Conservation (phyloP, 2,329 filamentous ascomycete species). For the Fusarium sp. region DNA sequence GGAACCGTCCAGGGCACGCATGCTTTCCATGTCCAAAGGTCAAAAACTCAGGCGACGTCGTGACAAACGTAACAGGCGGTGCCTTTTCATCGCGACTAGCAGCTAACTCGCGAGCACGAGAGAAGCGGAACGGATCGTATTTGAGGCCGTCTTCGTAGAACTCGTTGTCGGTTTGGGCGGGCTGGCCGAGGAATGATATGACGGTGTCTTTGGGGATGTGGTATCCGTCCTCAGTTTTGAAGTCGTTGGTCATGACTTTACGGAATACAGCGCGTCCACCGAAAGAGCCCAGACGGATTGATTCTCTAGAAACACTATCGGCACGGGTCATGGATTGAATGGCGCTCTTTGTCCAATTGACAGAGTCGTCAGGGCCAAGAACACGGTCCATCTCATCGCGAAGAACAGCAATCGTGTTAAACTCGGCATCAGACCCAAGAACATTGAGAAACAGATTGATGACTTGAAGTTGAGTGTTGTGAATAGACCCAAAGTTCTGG, state of each 20-base stretch:
- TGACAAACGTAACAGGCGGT: slow-evolving; percentile 25
- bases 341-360: slow-evolving; percentile 53
- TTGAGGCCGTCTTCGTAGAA: slow-evolving; percentile 49
- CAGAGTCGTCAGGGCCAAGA: slow-evolving; percentile 39
- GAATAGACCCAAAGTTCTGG: slow-evolving; percentile 53
- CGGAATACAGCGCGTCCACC: slow-evolving; percentile 45
- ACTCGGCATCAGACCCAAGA: slow-evolving; percentile 50
- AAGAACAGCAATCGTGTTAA: slow-evolving; percentile 51
- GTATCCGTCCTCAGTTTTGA: slow-evolving; percentile 49
- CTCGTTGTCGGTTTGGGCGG: slow-evolving; percentile 46
- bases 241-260: slow-evolving; percentile 43
- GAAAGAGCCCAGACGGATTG: slow-evolving; percentile 52
- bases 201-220: slow-evolving; percentile 48
- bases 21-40: slow-evolving; percentile 52
- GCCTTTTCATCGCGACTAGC: slow-evolving; percentile 16
- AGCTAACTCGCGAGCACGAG: slow-evolving; percentile 48
- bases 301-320: slow-evolving; percentile 58
- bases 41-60: slow-evolving; percentile 43
- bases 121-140: slow-evolving; percentile 57
- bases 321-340: slow-evolving; percentile 52
- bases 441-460: slow-evolving; percentile 55
- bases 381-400: slow-evolving; percentile 52
- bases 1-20: slow-evolving; percentile 47
- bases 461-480: slow-evolving; percentile 54
- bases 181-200: slow-evolving; percentile 48